Percentiles rank a stretch among this genome's conserved stretches.
These are phyloP conservation scores for Penicillium steckii DNA, from an alignment of 495 filamentous ascomycete genomes.

Conservation along the genomic window DNA sequence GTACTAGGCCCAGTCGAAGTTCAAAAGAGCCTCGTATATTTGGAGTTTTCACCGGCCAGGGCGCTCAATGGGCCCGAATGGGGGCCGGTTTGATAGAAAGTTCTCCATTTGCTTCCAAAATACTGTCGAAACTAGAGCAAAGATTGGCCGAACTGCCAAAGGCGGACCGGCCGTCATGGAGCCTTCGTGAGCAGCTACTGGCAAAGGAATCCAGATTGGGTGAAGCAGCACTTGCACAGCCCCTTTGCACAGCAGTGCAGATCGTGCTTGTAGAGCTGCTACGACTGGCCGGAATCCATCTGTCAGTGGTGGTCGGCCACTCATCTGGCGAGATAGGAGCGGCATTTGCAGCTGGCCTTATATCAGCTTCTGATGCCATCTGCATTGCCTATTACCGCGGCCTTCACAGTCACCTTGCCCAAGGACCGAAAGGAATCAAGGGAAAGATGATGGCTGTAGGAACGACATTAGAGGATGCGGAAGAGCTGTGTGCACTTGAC, in stretches of 20 bases:
- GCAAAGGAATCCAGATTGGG: slow-evolving; percentile 5
- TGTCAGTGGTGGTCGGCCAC: slow-evolving; percentile 55
- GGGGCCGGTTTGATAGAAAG: slow-evolving; percentile 29
- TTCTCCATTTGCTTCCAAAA: slow-evolving; percentile 25
- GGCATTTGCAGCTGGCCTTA: slow-evolving; percentile 54
- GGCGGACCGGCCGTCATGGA: neutral
- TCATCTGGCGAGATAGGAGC: slow-evolving; percentile 65
- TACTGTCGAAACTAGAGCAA: slow-evolving; percentile 11
- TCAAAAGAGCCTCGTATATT: slow-evolving; percentile 48
- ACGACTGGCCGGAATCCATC: slow-evolving; percentile 37
- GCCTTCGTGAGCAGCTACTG: slow-evolving; percentile 5
- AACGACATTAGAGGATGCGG: slow-evolving; percentile 9
- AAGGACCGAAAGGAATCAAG: neutral
- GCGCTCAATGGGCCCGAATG: slow-evolving; percentile 55
- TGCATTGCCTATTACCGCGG: slow-evolving; percentile 40
- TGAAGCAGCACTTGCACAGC: slow-evolving; percentile 35
- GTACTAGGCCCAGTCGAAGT: slow-evolving; percentile 2
- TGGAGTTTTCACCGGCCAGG: slow-evolving; percentile 72
- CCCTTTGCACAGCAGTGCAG: slow-evolving; percentile 50
- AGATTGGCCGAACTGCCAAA: neutral
- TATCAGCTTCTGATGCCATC: slow-evolving; percentile 39
- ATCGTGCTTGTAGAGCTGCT: slow-evolving; percentile 50
- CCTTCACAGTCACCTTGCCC: neutral
- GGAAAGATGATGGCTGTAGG: slow-evolving; percentile 47
- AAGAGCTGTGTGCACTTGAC: slow-evolving; percentile 14